phyloP scores from a whole-genome alignment of 768 basidiomycete species.

The Lentinula edodes region DNA sequence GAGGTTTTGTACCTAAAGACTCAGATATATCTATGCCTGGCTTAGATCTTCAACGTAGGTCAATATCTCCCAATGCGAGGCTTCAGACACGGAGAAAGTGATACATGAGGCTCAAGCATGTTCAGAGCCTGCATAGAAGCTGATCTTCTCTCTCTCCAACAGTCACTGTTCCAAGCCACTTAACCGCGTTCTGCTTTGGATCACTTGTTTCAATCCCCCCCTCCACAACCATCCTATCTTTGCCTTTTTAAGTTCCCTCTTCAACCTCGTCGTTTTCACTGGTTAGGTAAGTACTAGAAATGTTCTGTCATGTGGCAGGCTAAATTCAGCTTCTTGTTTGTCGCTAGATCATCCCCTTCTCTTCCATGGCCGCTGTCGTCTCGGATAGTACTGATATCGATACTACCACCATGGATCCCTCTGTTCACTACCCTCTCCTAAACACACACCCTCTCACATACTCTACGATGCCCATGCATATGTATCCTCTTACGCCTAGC shows the following conservation, averaged over 20 bases:
- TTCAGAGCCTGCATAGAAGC: neutral
- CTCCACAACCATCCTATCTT: neutral
- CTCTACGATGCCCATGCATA: constrained; percentile 56
- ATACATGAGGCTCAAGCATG: constrained; percentile 3
- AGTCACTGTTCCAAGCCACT: neutral
- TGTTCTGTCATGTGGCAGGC: constrained; percentile 6
- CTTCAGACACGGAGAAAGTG: neutral
- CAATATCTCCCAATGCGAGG: neutral
- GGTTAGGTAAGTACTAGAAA: constrained; percentile 1
- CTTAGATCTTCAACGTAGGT: neutral
- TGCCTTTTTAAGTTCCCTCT: neutral
- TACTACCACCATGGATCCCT: neutral
- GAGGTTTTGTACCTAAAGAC: neutral
- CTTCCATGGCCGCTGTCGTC: neutral
- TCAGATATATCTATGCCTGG: neutral
- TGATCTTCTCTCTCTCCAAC: neutral
- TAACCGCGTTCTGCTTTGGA: neutral
- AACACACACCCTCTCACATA: constrained; percentile 25
- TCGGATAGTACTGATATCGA: neutral
- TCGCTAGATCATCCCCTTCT: neutral
- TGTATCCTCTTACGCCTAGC: constrained; percentile 61
- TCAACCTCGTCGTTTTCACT: neutral
- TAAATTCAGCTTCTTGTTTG: neutral
- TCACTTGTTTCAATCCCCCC: neutral
- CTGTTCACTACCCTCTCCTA: constrained; percentile 1